These are phyloP conservation scores for Vitellaria paradoxa DNA, from an alignment of 179 eudicot species.

Conservation along the genomic window DNA sequence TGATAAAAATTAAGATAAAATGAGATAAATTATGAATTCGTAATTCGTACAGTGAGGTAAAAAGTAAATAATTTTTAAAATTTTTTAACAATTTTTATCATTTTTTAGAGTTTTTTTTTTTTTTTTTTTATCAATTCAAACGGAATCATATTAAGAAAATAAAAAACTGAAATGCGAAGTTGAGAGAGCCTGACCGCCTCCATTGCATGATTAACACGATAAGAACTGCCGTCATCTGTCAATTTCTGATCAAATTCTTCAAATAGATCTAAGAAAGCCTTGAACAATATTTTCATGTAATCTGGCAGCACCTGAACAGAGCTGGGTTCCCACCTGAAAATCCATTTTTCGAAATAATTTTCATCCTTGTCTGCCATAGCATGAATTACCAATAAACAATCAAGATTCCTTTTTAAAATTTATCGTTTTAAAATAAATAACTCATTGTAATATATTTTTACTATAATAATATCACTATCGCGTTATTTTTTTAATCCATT, in stretches of 20 bases:
- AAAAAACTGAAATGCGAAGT: neutral
- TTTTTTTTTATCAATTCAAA: too few relatives aligned
- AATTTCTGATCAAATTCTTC: conserved; percentile 25
- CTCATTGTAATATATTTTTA: neutral
- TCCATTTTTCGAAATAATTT: too few relatives aligned
- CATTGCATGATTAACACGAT: conserved; percentile 21
- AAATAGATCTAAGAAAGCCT: conserved; percentile 22
- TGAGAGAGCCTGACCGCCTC: conserved; percentile 25
- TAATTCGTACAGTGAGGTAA: too few relatives aligned
- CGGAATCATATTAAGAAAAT: neutral
- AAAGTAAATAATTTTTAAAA: too few relatives aligned
- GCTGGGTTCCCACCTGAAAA: conserved; percentile 39
- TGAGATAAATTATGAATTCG: too few relatives aligned
- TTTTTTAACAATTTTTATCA: too few relatives aligned
- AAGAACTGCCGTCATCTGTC: conserved; percentile 25
- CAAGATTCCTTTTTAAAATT: neutral
- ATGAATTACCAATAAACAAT: too few relatives aligned
- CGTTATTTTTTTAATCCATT: too few relatives aligned
- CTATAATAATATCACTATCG: neutral
- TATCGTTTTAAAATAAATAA: neutral
- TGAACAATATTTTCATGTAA: conserved; percentile 33
- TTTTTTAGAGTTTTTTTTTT: too few relatives aligned
- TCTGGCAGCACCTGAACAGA: conserved; percentile 35
- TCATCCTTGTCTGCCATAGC: neutral
- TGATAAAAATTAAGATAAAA: too few relatives aligned